Conservation (phyloP, 495 filamentous ascomycete species). For the Penicillium psychrofluorescens region DNA sequence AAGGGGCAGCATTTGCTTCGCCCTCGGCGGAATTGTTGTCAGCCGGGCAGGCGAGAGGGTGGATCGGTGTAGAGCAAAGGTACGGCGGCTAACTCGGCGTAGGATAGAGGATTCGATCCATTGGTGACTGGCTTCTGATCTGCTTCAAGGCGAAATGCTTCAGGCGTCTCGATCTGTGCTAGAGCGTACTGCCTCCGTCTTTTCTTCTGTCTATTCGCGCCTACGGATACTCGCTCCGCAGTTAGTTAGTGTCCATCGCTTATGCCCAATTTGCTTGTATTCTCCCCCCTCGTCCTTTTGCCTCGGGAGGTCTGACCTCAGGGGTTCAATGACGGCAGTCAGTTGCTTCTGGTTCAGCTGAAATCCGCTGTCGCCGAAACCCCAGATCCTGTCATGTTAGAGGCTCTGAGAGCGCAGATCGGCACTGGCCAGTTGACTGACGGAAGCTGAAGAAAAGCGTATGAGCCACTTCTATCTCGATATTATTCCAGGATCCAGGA, state of each 20-base stretch:
- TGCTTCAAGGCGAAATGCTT: not conserved
- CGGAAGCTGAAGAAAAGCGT: conserved; percentile 4
- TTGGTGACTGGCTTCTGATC: conserved; percentile 4
- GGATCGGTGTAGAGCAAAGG: conserved; percentile 6
- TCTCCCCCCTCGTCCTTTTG: not conserved
- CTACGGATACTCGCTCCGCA: no score
- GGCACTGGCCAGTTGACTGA: not conserved
- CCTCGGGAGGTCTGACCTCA: conserved; percentile 19
- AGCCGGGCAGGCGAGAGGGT: no score
- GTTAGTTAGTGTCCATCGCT: no score
- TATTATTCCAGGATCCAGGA: conserved; percentile 18
- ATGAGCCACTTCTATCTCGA: conserved; percentile 12
- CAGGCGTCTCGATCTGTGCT: conserved; percentile 13
- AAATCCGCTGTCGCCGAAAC: not conserved
- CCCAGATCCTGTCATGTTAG: not conserved
- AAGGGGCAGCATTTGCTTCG: not conserved
- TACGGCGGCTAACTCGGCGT: conserved; percentile 13
- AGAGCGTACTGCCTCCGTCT: not conserved
- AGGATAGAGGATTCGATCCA: conserved; percentile 3
- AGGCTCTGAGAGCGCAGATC: conserved; percentile 8
- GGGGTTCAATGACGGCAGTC: conserved; percentile 3
- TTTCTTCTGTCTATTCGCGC: not conserved
- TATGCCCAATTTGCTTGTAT: conserved; percentile 2
- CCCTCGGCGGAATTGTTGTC: no score
- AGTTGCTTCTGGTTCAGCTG: not conserved